Base-by-base conservation (phyloP, 768 basidiomycete species). In the Podaxis sp. region DNA sequence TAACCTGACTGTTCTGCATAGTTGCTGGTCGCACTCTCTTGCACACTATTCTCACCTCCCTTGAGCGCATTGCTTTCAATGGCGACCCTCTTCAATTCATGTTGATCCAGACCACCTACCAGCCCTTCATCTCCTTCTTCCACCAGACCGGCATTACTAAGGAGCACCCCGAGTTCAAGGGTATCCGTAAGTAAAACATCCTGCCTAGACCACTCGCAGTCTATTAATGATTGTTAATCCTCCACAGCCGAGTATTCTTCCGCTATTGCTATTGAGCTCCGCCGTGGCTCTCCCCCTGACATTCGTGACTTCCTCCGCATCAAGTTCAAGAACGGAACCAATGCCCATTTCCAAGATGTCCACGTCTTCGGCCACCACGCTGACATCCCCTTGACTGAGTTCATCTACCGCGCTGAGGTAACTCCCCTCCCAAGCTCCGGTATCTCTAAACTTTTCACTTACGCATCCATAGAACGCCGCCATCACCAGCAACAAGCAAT, bases 111-210 rank as follows among this genome's bases (percentile, higher is more conserved):
- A 87, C 88, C 15, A 90, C 91, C 65, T 95, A 95, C 80, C 93
- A 95, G 74, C 88, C 93, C 13, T 93, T 96, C 84, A 87, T 95
- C 70, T 93, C 92, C 3, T 81, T 95, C 74, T 90, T 95, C 84
- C 85, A 87, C 71, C 84, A 90, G 74, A 85, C 91, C 19, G 90
- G 89, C 61, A 76, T 89, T 61, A 67, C 75, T 67, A 77, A 83
- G 64, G 75, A 82, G 28, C 75, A 86, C 71, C 88, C 89, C 1
- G 82, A 88, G 59, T 73, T 88, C 66, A 74, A 77, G 54, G 85
- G 79, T 46, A 83, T 92, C 65, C 88, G 90, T 92, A 70, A 71
- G 90, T 84, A 26, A 30, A n/a, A 11, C 12, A 6, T 53, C 28
- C 17, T 12, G 26, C 11, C 33, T 19, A 48, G 6, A 22, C 42